A percentile compares a stretch with the other conserved stretches of the same genome.
Evolutionary conservation across 306 rosid species (phyloP).

Genomic region (Vicia villosa): DNA sequence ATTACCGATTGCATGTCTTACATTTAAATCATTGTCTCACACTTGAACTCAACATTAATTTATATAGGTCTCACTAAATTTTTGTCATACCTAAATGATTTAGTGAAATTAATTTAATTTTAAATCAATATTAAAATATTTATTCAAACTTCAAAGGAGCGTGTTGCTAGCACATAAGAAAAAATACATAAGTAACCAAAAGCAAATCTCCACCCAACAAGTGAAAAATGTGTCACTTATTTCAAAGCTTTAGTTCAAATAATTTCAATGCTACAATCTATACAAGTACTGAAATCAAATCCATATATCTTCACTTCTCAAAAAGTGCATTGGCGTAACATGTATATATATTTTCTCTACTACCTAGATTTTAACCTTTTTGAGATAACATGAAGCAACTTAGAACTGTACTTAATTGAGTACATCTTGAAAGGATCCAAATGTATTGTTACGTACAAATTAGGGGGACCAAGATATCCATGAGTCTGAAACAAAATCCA

Average conservation of each 20-base stretch:
- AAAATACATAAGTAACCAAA: neutral
- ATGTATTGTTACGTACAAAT: constrained; percentile 38
- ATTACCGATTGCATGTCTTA: no score
- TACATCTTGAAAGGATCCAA: constrained; percentile 30
- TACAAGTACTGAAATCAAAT: constrained; percentile 10
- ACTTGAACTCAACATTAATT: no score
- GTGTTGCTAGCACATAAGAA: neutral
- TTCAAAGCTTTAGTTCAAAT: constrained; percentile 13
- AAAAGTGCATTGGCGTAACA: constrained; percentile 10
- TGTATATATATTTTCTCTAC: neutral
- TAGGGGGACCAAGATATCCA: constrained; percentile 55
- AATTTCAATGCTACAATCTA: constrained; percentile 3
- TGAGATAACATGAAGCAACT: constrained; percentile 10
- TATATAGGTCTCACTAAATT: no score
- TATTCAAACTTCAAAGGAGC: no score
- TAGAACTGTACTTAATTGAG: constrained; percentile 8
- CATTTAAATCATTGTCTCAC: no score
- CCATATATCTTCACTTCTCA: neutral
- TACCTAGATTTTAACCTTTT: constrained; percentile 8
- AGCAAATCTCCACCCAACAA: neutral
- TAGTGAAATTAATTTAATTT: no score
- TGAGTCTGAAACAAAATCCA: constrained; percentile 38
- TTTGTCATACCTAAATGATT: no score
- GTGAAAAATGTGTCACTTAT: neutral
- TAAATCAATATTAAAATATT: no score